phyloP scores from a whole-genome alignment of 306 rosid species.

The Sicyos baderoa region DNA sequence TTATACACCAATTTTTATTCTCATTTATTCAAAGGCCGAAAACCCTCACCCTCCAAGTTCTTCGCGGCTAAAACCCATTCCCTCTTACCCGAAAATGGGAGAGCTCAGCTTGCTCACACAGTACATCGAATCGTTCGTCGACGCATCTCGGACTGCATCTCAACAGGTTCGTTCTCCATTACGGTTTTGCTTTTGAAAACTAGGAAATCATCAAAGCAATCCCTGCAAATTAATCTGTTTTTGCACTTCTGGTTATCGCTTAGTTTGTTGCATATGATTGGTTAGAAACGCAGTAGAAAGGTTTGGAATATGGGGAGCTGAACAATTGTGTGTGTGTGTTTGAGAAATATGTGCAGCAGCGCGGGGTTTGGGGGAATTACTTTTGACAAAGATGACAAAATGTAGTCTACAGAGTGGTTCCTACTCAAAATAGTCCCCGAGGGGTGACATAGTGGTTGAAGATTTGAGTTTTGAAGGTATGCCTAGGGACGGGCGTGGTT shows the following conservation, averaged over 20 bases:
- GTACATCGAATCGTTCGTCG: slow-evolving; percentile 66
- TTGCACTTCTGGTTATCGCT: not conserved
- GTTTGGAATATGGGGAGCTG: not conserved
- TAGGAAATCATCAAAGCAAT: not conserved
- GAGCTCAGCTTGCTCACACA: slow-evolving; percentile 38
- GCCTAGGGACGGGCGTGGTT: no score
- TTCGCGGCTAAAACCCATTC: slow-evolving; percentile 13
- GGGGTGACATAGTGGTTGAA: no score
- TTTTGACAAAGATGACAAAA: not conserved
- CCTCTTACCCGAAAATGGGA: slow-evolving; percentile 42
- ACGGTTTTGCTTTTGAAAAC: not conserved
- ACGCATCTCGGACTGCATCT: slow-evolving; percentile 46
- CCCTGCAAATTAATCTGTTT: not conserved
- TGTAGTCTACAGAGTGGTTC: not conserved
- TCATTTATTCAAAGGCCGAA: not conserved
- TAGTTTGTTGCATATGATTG: not conserved
- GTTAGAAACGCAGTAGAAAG: not conserved
- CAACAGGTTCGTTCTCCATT: slow-evolving; percentile 46
- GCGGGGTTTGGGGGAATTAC: not conserved
- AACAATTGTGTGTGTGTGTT: not conserved
- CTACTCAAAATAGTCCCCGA: no score
- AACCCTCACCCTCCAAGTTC: not conserved
- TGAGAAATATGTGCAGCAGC: not conserved
- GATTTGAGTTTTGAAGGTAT: no score
- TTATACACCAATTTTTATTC: not conserved